A percentile compares a stretch with the other conserved stretches of the same genome.
These are phyloP conservation scores for Yamadazyma diospyri DNA, from an alignment of 1,139 yeast species.

Conservation along the genomic window DNA sequence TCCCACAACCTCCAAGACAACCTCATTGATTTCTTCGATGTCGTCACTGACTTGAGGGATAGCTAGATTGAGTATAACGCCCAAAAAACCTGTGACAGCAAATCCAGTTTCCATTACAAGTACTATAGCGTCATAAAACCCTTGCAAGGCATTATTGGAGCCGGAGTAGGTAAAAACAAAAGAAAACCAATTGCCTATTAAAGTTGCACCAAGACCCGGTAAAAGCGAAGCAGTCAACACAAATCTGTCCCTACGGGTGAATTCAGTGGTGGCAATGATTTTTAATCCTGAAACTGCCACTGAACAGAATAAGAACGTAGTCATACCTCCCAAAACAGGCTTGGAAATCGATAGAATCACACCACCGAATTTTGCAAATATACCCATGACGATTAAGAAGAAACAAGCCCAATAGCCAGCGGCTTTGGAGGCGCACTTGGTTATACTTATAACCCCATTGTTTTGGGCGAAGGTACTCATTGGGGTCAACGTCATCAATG, in stretches of 20 bases:
- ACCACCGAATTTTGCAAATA: slow-evolving; percentile 86
- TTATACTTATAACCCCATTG: slow-evolving; percentile 87
- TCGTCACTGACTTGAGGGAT: slow-evolving; percentile 73
- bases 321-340: slow-evolving; percentile 90
- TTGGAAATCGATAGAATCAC: slow-evolving; percentile 82
- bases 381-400: slow-evolving; percentile 78
- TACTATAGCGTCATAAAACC: slow-evolving; percentile 76
- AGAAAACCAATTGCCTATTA: slow-evolving; percentile 75
- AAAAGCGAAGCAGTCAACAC: slow-evolving; percentile 71
- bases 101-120: slow-evolving; percentile 87
- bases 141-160: slow-evolving; percentile 54
- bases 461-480: slow-evolving; percentile 90
- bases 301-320: slow-evolving; percentile 80
- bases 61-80: slow-evolving; percentile 64
- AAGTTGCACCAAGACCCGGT: slow-evolving; percentile 75
- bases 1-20: slow-evolving; percentile 45
- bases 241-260: slow-evolving; percentile 85
- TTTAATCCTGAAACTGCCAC: slow-evolving; percentile 88
- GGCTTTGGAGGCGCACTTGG: slow-evolving; percentile 81
- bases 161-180: slow-evolving; percentile 76
- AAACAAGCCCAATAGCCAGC: slow-evolving; percentile 91
- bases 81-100: slow-evolving; percentile 78
- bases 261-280: slow-evolving; percentile 70
- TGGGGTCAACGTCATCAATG: slow-evolving; percentile 74
- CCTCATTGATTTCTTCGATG: slow-evolving; percentile 48